Base-by-base conservation (phyloP, 306 rosid species). In the Biancaea sappan region DNA sequence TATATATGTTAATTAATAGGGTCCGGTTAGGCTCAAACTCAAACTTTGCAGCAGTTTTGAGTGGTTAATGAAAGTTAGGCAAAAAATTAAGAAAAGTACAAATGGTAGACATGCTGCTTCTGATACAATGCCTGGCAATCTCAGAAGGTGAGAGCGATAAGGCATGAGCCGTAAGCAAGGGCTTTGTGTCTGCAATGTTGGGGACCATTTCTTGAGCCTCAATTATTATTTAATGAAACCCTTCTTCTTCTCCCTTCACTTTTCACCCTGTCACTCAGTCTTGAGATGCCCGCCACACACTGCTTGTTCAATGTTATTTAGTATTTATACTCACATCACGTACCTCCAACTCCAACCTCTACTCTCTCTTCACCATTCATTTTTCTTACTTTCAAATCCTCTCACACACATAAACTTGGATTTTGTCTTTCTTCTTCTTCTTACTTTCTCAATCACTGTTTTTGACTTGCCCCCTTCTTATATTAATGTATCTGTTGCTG, bases 171-270 rank as follows among this genome's bases (percentile, higher is more conserved):
- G 38, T 74, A 81, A 62, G 32, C 80, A 80, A 71, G 61, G 48
- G 84, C 2, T 78, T 80, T 80, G 74, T 78, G 77, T 78, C 58
- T 53, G 81, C 80, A 73, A 84, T 76, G 82, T 47, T 46, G 83
- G 89, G 88, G 40, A 84, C 86, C 87, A 82, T 86, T 80, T 35
- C 77, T 78, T 82, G 56, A 57, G 54, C 74, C 38, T 61, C n/a
- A n/a, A n/a, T n/a, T n/a, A n/a, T n/a, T n/a, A n/a, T n/a, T n/a
- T 77, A 61, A 82, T 69, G 68, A 72, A 44, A 54, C 66, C 67
- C 71, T 71, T 71, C 14, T 53, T 53, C 69, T n/a, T 50, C 21
- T 9, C 24, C 19, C 28, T n/a, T n/a, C n/a, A n/a, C n/a, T n/a
- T n/a, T n/a, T n/a, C 72, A 68, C 77, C 75, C 47, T 14, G 21